Evolutionary conservation across 2,329 filamentous ascomycete species (phyloP), one percentile per base, ranked within the genome.

Genomic region (Colletotrichum melonis): DNA sequence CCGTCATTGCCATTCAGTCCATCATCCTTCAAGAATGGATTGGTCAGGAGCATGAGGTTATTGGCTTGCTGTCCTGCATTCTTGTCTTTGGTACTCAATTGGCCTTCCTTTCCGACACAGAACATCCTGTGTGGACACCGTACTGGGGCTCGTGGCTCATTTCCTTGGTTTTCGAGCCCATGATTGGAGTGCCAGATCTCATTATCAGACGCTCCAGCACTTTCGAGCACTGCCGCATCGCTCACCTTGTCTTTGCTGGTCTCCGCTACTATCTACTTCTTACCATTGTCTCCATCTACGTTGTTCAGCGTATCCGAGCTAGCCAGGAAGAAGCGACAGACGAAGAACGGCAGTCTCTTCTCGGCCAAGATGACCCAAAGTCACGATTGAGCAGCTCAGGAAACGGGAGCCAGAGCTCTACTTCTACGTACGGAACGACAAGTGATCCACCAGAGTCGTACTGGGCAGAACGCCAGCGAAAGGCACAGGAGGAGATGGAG

Each of bases 1-100:
- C 80, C 14, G 76, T 81, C 22, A 80, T 89, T 67, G 76, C 84
- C 19, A 74, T 82, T 32, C 80, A 81, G 26, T 82, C 84, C 56
- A 32, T 82, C 16, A 52, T 81, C 35, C 78, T 76, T 26, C 79
- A 77, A 49, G 77, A 77, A 68, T 88, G 84, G 85, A 82, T 82
- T 54, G 81, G 82, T 1, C 83, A 86, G 26, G 85, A 88, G 64
- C 84, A 89, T 76, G 81, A 84, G 52, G 83, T 87, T 74, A 87
- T 94, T 67, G 89, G 90, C 67, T 83, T 89, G 49, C 81, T 93
- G 30, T 89, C 91, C 1, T 92, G 90, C 67, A 84, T 91, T 58
- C 81, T 94, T 32, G 85, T 90, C n/a, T 94, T 92, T 80, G 88
- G 89, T 4, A 86, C 92, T 16, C 86, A 92, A 76, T 83, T 91